Evolutionary conservation across 768 basidiomycete genomes (phyloP), one percentile per base, ranked within the genome.

Genomic region (Asterophora lycoperdoides): DNA sequence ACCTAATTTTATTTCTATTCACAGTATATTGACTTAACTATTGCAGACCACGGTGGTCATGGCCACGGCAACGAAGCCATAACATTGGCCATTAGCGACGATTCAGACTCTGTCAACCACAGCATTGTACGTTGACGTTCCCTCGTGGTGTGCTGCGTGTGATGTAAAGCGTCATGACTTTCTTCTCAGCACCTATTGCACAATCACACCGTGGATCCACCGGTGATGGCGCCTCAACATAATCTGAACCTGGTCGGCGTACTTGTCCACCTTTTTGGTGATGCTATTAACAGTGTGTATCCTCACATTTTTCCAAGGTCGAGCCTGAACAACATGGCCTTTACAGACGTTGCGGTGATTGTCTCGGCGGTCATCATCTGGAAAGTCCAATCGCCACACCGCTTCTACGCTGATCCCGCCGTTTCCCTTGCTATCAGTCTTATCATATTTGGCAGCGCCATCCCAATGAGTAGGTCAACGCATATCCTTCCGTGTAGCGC

Each of bases 321-420:
- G 23, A 39, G 40, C 38, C 38, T 19, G 18, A 41, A 19, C 30
- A 44, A 46, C 41, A 28, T 40, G 11, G 13, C 30, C 30, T 32
- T 13, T 38, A 11, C 44, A 80, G 79, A 80, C 58, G 63, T 79
- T 53, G 78, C 76, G 14, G 79, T 81, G 45, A 78, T 81, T 29
- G 60, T 79, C 23, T 70, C 76, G 11, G 76, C 75, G 15, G 47
- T 73, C 43, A 65, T 80, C 26, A 72, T 79, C 38, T 77, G 77
- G 73, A 74, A 76, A 54, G 46, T 71, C 5, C 54, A 63, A 19
- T 72, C 76, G 18, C 70, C 72, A 10, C 57, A 62, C 37, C 68
- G 77, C 41, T 77, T 76, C 52, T 80, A 80, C 58, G 77, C 75
- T 34, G 79, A 80, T 58, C 78, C 78, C 18, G 72, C 77, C 1